Base-by-base conservation (phyloP, 768 basidiomycete species). In the Phaeolepiota aurea region DNA sequence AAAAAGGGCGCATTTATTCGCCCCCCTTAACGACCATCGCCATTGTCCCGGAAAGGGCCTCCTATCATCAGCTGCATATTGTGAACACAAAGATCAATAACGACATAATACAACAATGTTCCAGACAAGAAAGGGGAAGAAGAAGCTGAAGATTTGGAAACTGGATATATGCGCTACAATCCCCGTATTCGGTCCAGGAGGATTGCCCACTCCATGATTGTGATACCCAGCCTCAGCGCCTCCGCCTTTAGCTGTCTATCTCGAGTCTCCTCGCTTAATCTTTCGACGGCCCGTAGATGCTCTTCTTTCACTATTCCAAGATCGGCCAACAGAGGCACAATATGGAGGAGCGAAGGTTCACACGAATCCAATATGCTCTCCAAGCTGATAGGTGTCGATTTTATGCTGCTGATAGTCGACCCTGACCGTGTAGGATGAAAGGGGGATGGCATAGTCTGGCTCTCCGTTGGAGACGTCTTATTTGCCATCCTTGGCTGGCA, bases 151-250 rank as follows among this genome's bases (percentile, higher is more conserved):
- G n/a, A n/a, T n/a, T n/a, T n/a, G n/a, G n/a, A n/a, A n/a, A n/a
- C n/a, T n/a, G n/a, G n/a, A n/a, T n/a, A n/a, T n/a, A n/a, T n/a
- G n/a, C n/a, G n/a, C 21, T 41, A 61, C 32, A 65, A 34, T 2
- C 44, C 62, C 46, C 72, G 74, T 46, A 84, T 54, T 51, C 64
- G 75, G 57, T 87, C 84, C 43, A 87, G 56, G 49, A 87, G 63
- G 50, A 86, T 81, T 15, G 84, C 84, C 84, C 84, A 87, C 50
- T 87, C 84, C 60, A 87, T 64, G 5, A 83, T 68, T 0, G 82
- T 84, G 38, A 87, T 64, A 1, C 84, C 84, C 49, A 72, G 63
- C 52, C 62, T 74, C 58, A 87, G 52, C 40, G 82, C 84, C 48
- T 78, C 79, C 49, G 82, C 79, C 57, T 71, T 80, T 35, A 87